A percentile compares a stretch with the other conserved stretches of the same genome.
Evolutionary conservation across 1,284 basidiomycete genomes (phyloP).

Genomic region (Rhodotorula sp.): DNA sequence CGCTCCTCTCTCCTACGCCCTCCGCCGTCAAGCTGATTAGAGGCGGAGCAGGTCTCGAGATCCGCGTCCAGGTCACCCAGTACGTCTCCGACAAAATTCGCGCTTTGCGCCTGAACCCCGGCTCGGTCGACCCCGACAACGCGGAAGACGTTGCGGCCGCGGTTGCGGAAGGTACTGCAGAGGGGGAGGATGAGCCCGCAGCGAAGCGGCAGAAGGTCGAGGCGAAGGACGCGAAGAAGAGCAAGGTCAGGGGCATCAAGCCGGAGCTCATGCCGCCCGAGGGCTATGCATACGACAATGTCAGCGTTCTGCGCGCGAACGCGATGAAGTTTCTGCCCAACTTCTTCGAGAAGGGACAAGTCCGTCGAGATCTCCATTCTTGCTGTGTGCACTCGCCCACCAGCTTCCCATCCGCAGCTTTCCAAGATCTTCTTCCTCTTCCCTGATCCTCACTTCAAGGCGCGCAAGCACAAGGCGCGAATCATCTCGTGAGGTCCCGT

Average conservation of each 20-base stretch:
- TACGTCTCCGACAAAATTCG: slow-evolving; percentile 93
- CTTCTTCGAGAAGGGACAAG: slow-evolving; percentile 86
- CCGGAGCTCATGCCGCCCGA: slow-evolving; percentile 48
- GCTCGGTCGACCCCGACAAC: slow-evolving; percentile 39
- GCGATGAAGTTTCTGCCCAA: slow-evolving; percentile 99
- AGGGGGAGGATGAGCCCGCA: slow-evolving; percentile 5
- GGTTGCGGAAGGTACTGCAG: slow-evolving; percentile 2
- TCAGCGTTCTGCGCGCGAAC: slow-evolving; percentile 77
- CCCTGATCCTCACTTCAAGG: slow-evolving; percentile 98
- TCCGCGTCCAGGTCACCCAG: slow-evolving; percentile 91
- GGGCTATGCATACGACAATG: slow-evolving; percentile 70
- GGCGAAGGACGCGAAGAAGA: slow-evolving; percentile 1
- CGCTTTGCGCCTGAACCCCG: slow-evolving; percentile 67
- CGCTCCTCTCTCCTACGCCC: slow-evolving; percentile 45
- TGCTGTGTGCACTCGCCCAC: neutral
- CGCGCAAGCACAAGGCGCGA: slow-evolving; percentile 91
- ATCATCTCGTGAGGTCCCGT: slow-evolving; percentile 41
- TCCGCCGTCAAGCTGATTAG: neutral
- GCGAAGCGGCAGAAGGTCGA: slow-evolving; percentile 23
- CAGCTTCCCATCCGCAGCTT: slow-evolving; percentile 50
- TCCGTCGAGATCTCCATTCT: slow-evolving; percentile 40
- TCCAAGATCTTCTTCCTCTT: slow-evolving; percentile 96
- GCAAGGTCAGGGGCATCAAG: slow-evolving; percentile 31
- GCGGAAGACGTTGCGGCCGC: slow-evolving; percentile 34
- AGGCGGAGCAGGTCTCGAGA: slow-evolving; percentile 79